Evolutionary conservation across 139 green algal species (phyloP).

Genomic region (Chlamydomonas eustigma): DNA sequence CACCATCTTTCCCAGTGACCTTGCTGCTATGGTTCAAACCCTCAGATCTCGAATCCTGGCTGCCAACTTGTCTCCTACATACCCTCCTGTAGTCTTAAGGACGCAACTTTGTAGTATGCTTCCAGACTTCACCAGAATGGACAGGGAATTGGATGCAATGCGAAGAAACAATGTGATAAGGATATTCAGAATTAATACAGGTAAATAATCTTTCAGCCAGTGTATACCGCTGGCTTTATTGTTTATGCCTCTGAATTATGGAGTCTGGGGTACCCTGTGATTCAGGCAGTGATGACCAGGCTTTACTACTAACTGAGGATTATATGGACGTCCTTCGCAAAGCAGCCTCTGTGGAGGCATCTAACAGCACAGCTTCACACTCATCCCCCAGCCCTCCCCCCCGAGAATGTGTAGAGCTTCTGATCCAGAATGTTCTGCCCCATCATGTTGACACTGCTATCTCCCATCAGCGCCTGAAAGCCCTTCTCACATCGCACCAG

Average conservation of each 20-base stretch:
- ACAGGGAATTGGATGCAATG: not conserved
- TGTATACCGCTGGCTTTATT: too few relatives aligned
- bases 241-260: too few relatives aligned
- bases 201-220: too few relatives aligned
- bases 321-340: not conserved
- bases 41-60: not conserved
- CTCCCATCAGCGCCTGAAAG: not conserved
- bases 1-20: not conserved
- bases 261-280: not conserved
- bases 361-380: too few relatives aligned
- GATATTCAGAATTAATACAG: not conserved
- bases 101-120: not conserved
- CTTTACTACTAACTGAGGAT: not conserved
- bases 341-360: too few relatives aligned
- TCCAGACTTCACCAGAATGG: not conserved
- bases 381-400: too few relatives aligned
- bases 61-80: not conserved
- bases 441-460: not conserved
- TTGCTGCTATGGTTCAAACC: not conserved
- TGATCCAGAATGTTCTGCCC: not conserved
- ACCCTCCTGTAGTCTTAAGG: not conserved
- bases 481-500: not conserved
- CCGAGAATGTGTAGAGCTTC: too few relatives aligned
- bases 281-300: not conserved
- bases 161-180: not conserved